Percentiles rank a stretch among this genome's conserved stretches.
phyloP scores from a whole-genome alignment of 163 green algal genomes.

The Smithsoniella earleae region DNA sequence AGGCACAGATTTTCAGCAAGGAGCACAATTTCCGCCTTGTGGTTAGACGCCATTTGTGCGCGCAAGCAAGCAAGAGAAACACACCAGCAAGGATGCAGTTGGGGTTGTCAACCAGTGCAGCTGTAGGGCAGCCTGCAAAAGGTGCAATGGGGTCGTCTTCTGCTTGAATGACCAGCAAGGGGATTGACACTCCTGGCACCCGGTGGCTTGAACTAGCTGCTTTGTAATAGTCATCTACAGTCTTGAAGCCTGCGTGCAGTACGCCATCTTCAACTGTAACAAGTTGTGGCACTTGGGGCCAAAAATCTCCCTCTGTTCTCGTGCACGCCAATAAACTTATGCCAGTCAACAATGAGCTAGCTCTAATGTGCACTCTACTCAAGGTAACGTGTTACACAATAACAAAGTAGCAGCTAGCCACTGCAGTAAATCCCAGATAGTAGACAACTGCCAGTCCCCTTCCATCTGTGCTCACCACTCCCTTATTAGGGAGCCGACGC shows the following conservation, averaged over 20 bases:
- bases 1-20: too few relatives aligned
- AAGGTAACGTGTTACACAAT: too few relatives aligned
- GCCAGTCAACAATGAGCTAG: too few relatives aligned
- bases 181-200: conserved; percentile 56
- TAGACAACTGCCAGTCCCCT: too few relatives aligned
- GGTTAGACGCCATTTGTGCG: too few relatives aligned
- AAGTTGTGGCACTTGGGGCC: conserved; percentile 19
- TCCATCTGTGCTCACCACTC: too few relatives aligned
- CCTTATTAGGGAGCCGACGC: too few relatives aligned
- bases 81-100: conserved; percentile 60
- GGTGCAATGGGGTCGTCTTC: conserved; percentile 82
- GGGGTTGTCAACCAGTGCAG: conserved; percentile 59
- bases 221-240: conserved; percentile 50
- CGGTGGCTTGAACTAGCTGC: conserved; percentile 35
- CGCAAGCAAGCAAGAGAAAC: background rate
- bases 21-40: too few relatives aligned
- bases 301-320: conserved; percentile 74
- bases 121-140: conserved; percentile 60
- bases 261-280: background rate
- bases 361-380: too few relatives aligned
- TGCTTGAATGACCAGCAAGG: conserved; percentile 75
- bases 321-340: too few relatives aligned
- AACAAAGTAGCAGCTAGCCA: too few relatives aligned
- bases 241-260: conserved; percentile 35
- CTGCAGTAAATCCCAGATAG: too few relatives aligned